Base-by-base conservation (phyloP, 1,284 basidiomycete genomes). In the Xerocomus amazonicus region DNA sequence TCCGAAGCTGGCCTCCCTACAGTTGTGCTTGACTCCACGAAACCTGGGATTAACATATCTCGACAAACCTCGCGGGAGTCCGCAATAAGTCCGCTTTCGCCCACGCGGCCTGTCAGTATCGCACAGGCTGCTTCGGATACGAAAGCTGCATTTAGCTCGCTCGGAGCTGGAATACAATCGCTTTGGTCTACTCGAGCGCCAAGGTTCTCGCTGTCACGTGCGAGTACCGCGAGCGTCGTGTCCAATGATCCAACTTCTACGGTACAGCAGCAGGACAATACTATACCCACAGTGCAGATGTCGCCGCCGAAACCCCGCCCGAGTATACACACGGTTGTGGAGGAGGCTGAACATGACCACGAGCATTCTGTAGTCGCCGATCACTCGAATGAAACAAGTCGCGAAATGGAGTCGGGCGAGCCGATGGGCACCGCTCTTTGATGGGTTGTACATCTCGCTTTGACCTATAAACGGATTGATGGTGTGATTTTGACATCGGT, bases 121-220 rank as follows among this genome's bases (percentile, higher is more conserved):
- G 58, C 63, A 13, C 59, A 68, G 37, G 61, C 70, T n/a, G 60
- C 70, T 10, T 45, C 66, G 45, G 63, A 70, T 49, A 61, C 69
- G 52, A 67, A 71, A 60, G 62, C 72, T 53, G 63, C 71, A 29
- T 31, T 73, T 57, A 62, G 71, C 26, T 60, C 74, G 14, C 81
- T 84, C 76, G 76, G 85, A 38, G 68, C 75, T 13, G 79, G 80
- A 16, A 72, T 87, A 52, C 80, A 85, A 12, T 81, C 83, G 2
- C 82, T 87, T 62, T 75, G 79, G 67, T 62, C 75, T 14, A 66
- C 56, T 36, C 67, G 73, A 6, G 56, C 73, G 7, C 47, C 67
- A 6, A 67, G 74, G 16, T 63, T 74, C 43, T 72, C 76, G 8
- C 51, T 60, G 27, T 60, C 66, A 14, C 65, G 68, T 31, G 44